Base-by-base conservation (phyloP, 441 rosid genomes). In the Erysimum pusillum region DNA sequence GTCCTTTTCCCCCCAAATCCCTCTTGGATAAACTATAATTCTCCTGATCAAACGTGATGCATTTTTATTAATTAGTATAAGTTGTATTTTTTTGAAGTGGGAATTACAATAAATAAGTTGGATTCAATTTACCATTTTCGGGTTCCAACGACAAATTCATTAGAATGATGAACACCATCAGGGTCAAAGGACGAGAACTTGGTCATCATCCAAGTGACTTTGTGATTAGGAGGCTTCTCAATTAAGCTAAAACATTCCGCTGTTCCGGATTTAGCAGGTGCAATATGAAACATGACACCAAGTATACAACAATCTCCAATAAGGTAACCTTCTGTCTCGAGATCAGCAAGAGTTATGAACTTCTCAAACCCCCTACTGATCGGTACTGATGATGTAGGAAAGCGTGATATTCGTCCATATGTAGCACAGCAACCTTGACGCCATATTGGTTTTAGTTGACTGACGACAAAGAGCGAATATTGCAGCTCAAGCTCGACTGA, bases 141-240 rank as follows among this genome's bases (percentile, higher is more conserved):
- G 48, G 22, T 64, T 71, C 76, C 76, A 38, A 71, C 75, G 1
- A 72, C 34, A 41, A 77, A 77, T 20, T 77, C 77, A 59, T 59
- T 7, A 4, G 81, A 71, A 4, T 20, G 3, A 25, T 77, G 68
- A n/a, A 0, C 20, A 3, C n/a, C 34, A 2, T 11, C 15, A 59
- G 39, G 68, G 1, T 49, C 3, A 25, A 77, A 77, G 12, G 69
- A 58, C 0, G 73, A 77, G 77, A 65, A 59, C 22, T 35, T 32
- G 5, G 62, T 59, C 69, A 72, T 71, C 77, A 36, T 41, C 77
- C 77, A 77, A 49, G 77, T 77, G 49, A 65, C 48, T 66, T 49
- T 77, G 64, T 77, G 71, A 20, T 66, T 77, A 9, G 1, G 63
- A 65, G 77, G 77, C 46, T 65, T 63, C 63, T 77, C 81, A 7